These are phyloP conservation scores for Amanita exitialis DNA, from an alignment of 768 basidiomycete species.

Conservation along the genomic window DNA sequence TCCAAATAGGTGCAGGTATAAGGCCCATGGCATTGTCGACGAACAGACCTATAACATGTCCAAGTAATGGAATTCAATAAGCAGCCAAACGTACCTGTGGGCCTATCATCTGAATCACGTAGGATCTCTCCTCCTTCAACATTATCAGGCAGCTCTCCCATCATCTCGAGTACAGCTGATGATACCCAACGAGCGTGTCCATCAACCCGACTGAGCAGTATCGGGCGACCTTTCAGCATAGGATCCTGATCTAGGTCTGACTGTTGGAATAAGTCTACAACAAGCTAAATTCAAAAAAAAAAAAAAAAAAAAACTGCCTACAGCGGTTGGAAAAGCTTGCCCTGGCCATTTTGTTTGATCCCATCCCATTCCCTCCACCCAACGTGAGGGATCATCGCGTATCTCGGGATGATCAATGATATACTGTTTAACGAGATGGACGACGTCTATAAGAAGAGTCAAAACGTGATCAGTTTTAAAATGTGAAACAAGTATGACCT, in stretches of 20 bases:
- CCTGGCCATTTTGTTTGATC: slow-evolving; percentile 78
- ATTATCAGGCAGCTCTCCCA: slow-evolving; percentile 41
- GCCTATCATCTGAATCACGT: slow-evolving; percentile 36
- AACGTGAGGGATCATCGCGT: slow-evolving; percentile 38
- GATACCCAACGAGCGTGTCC: slow-evolving; percentile 87
- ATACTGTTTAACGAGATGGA: slow-evolving; percentile 49
- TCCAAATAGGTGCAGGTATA: slow-evolving; percentile 57
- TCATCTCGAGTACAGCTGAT: slow-evolving; percentile 51
- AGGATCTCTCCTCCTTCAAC: slow-evolving; percentile 30
- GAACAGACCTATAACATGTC: slow-evolving; percentile 45
- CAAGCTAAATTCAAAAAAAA: neutral
- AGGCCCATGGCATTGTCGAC: slow-evolving; percentile 84
- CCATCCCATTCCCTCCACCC: slow-evolving; percentile 90
- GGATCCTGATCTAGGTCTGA: slow-evolving; percentile 65
- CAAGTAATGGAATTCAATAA: neutral
- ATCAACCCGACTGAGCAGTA: slow-evolving; percentile 71
- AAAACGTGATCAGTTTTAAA: neutral
- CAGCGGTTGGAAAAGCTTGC: slow-evolving; percentile 62
- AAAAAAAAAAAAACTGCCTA: slow-evolving; percentile 21
- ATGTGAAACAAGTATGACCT: slow-evolving; percentile 28
- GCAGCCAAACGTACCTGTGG: slow-evolving; percentile 34
- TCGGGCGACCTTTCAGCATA: slow-evolving; percentile 55
- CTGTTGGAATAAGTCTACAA: slow-evolving; percentile 23
- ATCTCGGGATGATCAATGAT: slow-evolving; percentile 50
- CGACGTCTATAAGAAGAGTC: slow-evolving; percentile 40